phyloP scores from a whole-genome alignment of 2,329 filamentous ascomycete genomes.

The Ascochyta viciae-villosae region DNA sequence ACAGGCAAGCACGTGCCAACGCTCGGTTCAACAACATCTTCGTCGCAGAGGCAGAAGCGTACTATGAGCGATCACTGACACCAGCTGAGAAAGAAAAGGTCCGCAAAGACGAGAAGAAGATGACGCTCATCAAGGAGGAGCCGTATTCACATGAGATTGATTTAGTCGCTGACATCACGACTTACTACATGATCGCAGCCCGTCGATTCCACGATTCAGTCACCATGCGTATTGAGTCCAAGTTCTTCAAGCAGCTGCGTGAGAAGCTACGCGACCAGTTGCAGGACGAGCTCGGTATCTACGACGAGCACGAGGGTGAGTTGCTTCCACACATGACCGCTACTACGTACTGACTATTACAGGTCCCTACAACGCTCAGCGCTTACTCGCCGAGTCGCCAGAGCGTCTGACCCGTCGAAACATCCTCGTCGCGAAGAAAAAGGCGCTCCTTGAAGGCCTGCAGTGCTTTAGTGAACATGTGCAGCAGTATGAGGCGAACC shows the following conservation, averaged over 20 bases:
- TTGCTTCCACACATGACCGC: neutral
- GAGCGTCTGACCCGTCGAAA: slow-evolving; percentile 35
- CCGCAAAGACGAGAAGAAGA: slow-evolving; percentile 29
- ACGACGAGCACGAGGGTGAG: slow-evolving; percentile 30
- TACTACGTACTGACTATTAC: neutral
- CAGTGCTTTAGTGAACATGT: slow-evolving; percentile 20
- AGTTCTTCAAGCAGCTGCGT: slow-evolving; percentile 42
- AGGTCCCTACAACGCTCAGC: slow-evolving; percentile 15
- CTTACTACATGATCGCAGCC: slow-evolving; percentile 73
- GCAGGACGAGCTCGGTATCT: slow-evolving; percentile 29
- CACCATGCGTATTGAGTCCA: slow-evolving; percentile 47
- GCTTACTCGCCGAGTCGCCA: slow-evolving; percentile 45
- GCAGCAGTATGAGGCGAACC: slow-evolving; percentile 8
- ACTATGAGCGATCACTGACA: slow-evolving; percentile 21
- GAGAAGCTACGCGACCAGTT: slow-evolving; percentile 35
- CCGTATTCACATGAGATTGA: slow-evolving; percentile 66
- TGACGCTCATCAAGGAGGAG: slow-evolving; percentile 59
- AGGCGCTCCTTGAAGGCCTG: slow-evolving; percentile 38
- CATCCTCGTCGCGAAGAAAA: slow-evolving; percentile 33
- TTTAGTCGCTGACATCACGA: slow-evolving; percentile 68
- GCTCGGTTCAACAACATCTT: slow-evolving; percentile 38
- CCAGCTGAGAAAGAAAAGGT: slow-evolving; percentile 38
- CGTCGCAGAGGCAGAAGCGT: slow-evolving; percentile 21
- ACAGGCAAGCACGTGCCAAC: slow-evolving; percentile 34
- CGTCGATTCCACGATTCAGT: slow-evolving; percentile 67